Base-by-base conservation (phyloP, 164 flowering plant species). In the Magnolia changhungtana region DNA sequence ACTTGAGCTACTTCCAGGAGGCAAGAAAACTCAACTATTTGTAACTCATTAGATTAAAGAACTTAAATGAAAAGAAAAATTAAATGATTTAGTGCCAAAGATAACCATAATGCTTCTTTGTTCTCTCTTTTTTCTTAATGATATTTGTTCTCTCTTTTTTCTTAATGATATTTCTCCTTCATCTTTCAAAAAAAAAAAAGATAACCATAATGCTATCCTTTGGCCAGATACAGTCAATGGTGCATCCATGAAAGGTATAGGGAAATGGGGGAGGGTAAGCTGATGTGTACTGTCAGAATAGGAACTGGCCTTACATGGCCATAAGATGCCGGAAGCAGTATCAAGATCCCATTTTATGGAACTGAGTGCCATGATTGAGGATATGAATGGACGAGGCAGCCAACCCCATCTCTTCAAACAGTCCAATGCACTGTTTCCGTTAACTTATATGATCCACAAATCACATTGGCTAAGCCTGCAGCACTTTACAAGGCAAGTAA, bases 1-100 rank as follows among this genome's bases (percentile, higher is more conserved):
- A 74, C 45, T 50, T 16, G 24, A 45, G 18, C 71, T 20, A 74
- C 63, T 50, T 55, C 58, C 71, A 50, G 50, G 49, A 74, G 68
- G 59, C 37, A 45, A 31, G 45, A 63, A 16, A 61, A 49, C 20
- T 24, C 21, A 67, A 52, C 24, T 29, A 75, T 50, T 24, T 63
- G n/a, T 16, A 8, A 31, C 2, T 20, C 61, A 3, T 37, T 49
- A 27, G 5, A 49, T 50, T 27, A 37, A 70, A n/a, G 49, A 45
- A 19, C 55, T 19, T 49, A 19, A 70, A 70, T 50, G 23, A 3
- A 50, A 49, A 11, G 16, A 9, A 55, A 52, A 9, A 8, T 52
- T 3, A 55, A 55, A 55, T 55, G 13, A 55, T 55, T 55, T 55
- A 8, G 61, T 11, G 61, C 61, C 61, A 9, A 55, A 16, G 13